A percentile compares a stretch with the other conserved stretches of the same genome.
Conservation (phyloP, 2,329 filamentous ascomycete genomes). For the Bipolaris sorokiniana region DNA sequence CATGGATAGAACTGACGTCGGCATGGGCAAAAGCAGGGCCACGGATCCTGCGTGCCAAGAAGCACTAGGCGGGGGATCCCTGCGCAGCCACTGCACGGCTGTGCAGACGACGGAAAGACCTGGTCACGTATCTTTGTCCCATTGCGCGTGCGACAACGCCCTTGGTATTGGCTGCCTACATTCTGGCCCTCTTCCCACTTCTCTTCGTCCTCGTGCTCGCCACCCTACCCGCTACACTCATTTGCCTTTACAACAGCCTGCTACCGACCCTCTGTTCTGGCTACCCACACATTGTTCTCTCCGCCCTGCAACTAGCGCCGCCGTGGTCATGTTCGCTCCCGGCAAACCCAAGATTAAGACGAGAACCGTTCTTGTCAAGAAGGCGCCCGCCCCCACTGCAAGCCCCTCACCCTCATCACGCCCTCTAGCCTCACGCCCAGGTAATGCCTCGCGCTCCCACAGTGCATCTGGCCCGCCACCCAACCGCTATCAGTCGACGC, state of each 20-base stretch:
- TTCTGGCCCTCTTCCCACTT: slow-evolving; percentile 20
- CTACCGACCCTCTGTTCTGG: slow-evolving; percentile 6
- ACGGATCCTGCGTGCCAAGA: slow-evolving; percentile 11
- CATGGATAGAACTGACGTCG: background rate
- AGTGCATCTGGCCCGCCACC: slow-evolving; percentile 30
- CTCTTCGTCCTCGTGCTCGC: slow-evolving; percentile 15
- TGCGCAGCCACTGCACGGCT: slow-evolving; percentile 26
- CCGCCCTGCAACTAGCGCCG: slow-evolving; percentile 11
- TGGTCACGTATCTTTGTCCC: slow-evolving; percentile 21
- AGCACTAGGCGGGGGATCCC: slow-evolving; percentile 20
- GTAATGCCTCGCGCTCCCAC: slow-evolving; percentile 14
- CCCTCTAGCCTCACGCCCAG: slow-evolving; percentile 15
- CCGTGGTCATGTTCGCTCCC: slow-evolving; percentile 35
- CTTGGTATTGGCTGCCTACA: slow-evolving; percentile 24
- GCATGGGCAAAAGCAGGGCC: slow-evolving; percentile 1
- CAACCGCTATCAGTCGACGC: slow-evolving; percentile 37
- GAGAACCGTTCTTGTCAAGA: slow-evolving; percentile 42
- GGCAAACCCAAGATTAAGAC: slow-evolving; percentile 45
- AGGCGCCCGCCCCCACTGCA: slow-evolving; percentile 23
- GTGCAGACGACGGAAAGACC: slow-evolving; percentile 23
- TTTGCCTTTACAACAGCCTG: slow-evolving; percentile 15
- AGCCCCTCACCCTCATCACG: slow-evolving; percentile 19
- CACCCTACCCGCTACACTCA: slow-evolving; percentile 22
- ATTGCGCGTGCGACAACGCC: slow-evolving; percentile 21
- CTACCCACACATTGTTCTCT: slow-evolving; percentile 10